A percentile compares a stretch with the other conserved stretches of the same genome.
phyloP scores from a whole-genome alignment of 192 early-diverging fungal genomes.

The Coemansia pectinata region DNA sequence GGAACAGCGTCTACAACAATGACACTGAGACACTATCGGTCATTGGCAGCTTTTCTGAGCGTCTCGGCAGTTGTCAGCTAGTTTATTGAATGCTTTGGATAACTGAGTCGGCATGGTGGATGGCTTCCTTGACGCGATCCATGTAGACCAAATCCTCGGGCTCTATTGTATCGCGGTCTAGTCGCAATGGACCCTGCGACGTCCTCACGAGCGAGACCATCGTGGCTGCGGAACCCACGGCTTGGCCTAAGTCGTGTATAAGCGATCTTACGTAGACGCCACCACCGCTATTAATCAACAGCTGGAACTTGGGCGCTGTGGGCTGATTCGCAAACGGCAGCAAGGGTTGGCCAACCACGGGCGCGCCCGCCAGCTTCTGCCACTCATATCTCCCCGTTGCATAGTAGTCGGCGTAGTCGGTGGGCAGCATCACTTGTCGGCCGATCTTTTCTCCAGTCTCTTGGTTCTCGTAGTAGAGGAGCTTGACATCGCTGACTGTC shows the following conservation, averaged over 20 bases:
- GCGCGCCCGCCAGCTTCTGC: neutral
- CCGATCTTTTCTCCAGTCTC: neutral
- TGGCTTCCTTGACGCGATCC: conserved; percentile 24
- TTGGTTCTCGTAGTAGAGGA: conserved; percentile 22
- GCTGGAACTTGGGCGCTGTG: conserved; percentile 52
- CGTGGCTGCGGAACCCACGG: conserved; percentile 59
- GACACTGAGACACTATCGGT: conserved; percentile 42
- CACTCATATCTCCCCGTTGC: conserved; percentile 17
- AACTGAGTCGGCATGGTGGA: conserved; percentile 19
- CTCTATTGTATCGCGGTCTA: conserved; percentile 52
- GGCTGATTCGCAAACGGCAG: conserved; percentile 25
- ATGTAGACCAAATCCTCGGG: conserved; percentile 43
- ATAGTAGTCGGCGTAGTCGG: conserved; percentile 19
- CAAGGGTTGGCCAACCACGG: conserved; percentile 18
- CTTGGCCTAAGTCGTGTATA: conserved; percentile 64
- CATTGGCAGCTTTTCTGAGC: conserved; percentile 8
- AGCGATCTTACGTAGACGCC: conserved; percentile 76
- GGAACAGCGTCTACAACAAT: conserved; percentile 66
- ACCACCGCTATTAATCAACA: conserved; percentile 64
- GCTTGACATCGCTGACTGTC: conserved; percentile 17
- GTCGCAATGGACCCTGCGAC: conserved; percentile 58
- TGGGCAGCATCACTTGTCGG: conserved; percentile 14
- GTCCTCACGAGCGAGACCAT: conserved; percentile 64
- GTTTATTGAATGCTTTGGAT: neutral
- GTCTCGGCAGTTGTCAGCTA: neutral